A percentile compares a stretch with the other conserved stretches of the same genome.
phyloP scores from a whole-genome alignment of 2,329 filamentous ascomycete genomes.

The Periconia sp. region DNA sequence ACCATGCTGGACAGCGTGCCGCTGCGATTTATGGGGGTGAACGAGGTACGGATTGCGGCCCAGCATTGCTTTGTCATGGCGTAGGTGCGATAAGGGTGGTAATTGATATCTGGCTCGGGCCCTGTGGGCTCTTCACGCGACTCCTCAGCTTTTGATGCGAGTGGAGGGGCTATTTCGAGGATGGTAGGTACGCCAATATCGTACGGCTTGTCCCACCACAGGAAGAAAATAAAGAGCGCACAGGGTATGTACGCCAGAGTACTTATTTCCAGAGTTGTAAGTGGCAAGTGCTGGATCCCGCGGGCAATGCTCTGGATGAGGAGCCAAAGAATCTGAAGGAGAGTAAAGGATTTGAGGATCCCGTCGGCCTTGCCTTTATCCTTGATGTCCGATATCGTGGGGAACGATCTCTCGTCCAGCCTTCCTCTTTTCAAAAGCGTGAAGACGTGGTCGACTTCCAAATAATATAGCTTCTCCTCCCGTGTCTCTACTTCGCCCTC shows the following conservation, averaged over 20 bases:
- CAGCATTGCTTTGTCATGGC: too few relatives aligned
- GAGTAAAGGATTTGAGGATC: conserved; percentile 20
- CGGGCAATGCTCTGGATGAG: conserved; percentile 22
- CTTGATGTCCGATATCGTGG: conserved; percentile 14
- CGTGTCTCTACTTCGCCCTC: too few relatives aligned
- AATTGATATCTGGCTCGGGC: too few relatives aligned
- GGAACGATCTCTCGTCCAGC: conserved; percentile 3
- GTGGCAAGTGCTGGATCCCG: conserved; percentile 10
- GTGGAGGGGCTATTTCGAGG: too few relatives aligned
- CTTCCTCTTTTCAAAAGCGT: neutral
- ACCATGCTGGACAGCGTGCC: too few relatives aligned
- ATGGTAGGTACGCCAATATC: too few relatives aligned
- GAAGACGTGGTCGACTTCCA: neutral
- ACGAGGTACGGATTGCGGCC: too few relatives aligned
- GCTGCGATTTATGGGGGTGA: too few relatives aligned
- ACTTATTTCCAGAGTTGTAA: conserved; percentile 22
- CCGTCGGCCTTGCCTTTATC: conserved; percentile 24
- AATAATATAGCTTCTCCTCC: too few relatives aligned
- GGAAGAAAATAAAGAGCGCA: conserved; percentile 15
- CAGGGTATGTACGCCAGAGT: conserved; percentile 24
- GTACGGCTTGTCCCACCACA: conserved; percentile 23
- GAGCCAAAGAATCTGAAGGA: conserved; percentile 24
- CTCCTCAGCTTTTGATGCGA: too few relatives aligned
- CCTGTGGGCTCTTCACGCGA: too few relatives aligned
- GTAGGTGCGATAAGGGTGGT: too few relatives aligned